These are phyloP conservation scores for Chytriomyces sp. DNA, from an alignment of 192 early-diverging fungal genomes.

Conservation along the genomic window DNA sequence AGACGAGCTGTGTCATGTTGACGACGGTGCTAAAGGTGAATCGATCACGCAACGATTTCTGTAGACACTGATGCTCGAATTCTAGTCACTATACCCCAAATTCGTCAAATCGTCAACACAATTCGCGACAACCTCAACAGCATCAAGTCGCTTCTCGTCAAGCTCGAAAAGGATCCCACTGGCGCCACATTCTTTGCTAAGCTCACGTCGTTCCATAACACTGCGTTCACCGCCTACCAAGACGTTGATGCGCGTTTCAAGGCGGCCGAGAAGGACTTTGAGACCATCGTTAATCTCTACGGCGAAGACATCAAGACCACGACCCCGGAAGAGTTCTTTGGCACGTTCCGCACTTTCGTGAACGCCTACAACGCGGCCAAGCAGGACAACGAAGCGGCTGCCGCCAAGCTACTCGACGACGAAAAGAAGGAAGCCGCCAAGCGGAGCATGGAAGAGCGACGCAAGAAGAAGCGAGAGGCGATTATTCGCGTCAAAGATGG, in stretches of 20 bases:
- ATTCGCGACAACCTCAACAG: slow-evolving; percentile 44
- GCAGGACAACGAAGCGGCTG: slow-evolving; percentile 45
- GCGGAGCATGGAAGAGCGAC: slow-evolving; percentile 48
- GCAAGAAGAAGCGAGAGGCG: slow-evolving; percentile 43
- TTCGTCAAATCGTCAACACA: slow-evolving; percentile 37
- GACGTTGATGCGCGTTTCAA: slow-evolving; percentile 38
- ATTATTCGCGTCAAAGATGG: slow-evolving; percentile 15
- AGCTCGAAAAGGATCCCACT: slow-evolving; percentile 37
- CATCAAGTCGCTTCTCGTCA: slow-evolving; percentile 41
- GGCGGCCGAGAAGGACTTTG: slow-evolving; percentile 44
- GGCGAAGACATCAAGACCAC: slow-evolving; percentile 54
- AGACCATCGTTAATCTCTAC: slow-evolving; percentile 39
- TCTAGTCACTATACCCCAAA: slow-evolving; percentile 47
- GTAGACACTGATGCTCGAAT: not conserved
- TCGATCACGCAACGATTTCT: not conserved
- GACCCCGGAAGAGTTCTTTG: slow-evolving; percentile 60
- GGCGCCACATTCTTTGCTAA: slow-evolving; percentile 23
- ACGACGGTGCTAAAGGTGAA: slow-evolving; percentile 52
- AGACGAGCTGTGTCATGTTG: slow-evolving; percentile 44
- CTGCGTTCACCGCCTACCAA: slow-evolving; percentile 36
- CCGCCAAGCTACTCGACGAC: slow-evolving; percentile 41
- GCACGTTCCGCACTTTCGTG: slow-evolving; percentile 47
- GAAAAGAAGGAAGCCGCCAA: slow-evolving; percentile 50
- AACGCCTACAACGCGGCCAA: slow-evolving; percentile 39
- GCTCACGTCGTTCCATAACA: slow-evolving; percentile 39